Conservation (phyloP, 805 yeast species). For the Cyberlindnera americana region DNA sequence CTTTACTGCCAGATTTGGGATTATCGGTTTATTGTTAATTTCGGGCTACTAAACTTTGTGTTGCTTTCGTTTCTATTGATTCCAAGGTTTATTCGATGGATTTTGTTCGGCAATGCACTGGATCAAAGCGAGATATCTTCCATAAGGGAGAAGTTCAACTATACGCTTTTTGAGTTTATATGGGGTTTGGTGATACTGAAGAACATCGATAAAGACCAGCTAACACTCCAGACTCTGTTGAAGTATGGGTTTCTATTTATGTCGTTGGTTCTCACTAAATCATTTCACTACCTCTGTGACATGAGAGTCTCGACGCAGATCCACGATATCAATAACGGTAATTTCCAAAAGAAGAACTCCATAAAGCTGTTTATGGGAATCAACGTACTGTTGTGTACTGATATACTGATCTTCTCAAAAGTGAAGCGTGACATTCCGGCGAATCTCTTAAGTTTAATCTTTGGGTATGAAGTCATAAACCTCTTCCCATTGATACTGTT, state of each 20-base stretch:
- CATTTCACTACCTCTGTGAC: conserved; percentile 24
- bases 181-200: conserved; percentile 17
- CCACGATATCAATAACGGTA: conserved; percentile 5
- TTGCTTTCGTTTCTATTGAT: conserved; percentile 6
- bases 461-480: conserved; percentile 22
- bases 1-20: conserved; percentile 1
- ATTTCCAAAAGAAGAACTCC: background rate
- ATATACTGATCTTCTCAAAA: conserved; percentile 6
- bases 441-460: conserved; percentile 12
- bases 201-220: conserved; percentile 9
- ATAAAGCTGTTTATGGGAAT: conserved; percentile 11
- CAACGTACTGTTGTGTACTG: conserved; percentile 6
- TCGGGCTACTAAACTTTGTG: conserved; percentile 14
- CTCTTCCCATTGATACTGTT: conserved; percentile 16
- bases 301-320: conserved; percentile 8
- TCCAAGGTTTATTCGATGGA: conserved; percentile 9
- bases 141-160: conserved; percentile 17
- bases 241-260: conserved; percentile 16
- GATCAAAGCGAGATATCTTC: conserved; percentile 5
- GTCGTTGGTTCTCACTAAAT: conserved; percentile 16
- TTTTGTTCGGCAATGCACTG: conserved; percentile 14
- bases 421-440: conserved; percentile 4
- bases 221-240: background rate
- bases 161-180: conserved; percentile 18
- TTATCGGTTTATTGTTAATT: conserved; percentile 10